Evolutionary conservation across 192 early-diverging fungal species (phyloP), one percentile per base, ranked within the genome.

Genomic region (Coemansia sp.): DNA sequence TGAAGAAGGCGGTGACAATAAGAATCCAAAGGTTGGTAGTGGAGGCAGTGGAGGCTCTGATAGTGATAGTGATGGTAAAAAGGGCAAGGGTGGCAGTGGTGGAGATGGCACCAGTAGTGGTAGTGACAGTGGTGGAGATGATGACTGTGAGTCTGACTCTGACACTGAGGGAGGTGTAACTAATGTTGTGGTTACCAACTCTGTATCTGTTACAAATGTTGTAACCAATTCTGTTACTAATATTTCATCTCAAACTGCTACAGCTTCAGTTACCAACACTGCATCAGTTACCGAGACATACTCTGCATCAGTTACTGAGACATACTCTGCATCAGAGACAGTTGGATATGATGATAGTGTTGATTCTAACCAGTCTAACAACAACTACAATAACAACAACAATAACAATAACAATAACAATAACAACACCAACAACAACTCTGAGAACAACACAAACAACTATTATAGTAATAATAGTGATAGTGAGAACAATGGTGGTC

Each of bases 231-330:
- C 16, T 9, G 8, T 32, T 12, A n/a, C 9, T 10, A 53, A n/a
- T 53, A 53, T 20, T 53, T 20, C 35, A n/a, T 57, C 56, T 22
- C 22, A 22, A 22, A 22, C 56, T 7, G 37, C 19, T 4, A 50
- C 49, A 20, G 49, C 12, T 50, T 50, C 49, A 20, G 19, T 50
- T n/a, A 50, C 49, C 11, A 18, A 20, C 19, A 57, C 37, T 38
- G 20, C 56, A 18, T 19, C 56, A n/a, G 55, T 38, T 32, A 57
- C 35, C n/a, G 54, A 23, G 27, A 55, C 54, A 32, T 32, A 32
- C 29, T 24, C 22, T 22, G 16, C 49, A 50, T n/a, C 49, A 18
- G 56, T 38, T 32, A 57, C 35, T 22, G 54, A 23, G 27, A 55
- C 54, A 35, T 35, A 35, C 32, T 24, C 22, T 22, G 16, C 49